Conservation (phyloP, 2,329 filamentous ascomycete species). For the Fusarium brachygibbosum region DNA sequence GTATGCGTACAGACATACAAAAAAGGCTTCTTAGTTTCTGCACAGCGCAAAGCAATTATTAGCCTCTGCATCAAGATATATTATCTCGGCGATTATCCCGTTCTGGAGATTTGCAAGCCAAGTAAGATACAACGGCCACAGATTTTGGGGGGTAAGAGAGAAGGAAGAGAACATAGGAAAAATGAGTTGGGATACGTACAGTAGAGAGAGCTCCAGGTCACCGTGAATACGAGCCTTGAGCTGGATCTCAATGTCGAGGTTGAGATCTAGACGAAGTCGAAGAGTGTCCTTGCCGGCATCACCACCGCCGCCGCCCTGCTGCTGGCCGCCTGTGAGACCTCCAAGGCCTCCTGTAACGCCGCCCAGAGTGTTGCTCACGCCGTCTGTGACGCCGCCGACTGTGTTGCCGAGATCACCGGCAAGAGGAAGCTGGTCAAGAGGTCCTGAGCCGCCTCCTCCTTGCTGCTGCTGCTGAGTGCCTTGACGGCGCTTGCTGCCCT, state of each 20-base stretch:
- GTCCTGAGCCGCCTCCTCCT: slow-evolving; percentile 32
- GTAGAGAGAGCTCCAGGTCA: slow-evolving; percentile 81
- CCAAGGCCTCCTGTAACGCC: slow-evolving; percentile 56
- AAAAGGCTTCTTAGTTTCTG: slow-evolving; percentile 35
- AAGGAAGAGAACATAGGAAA: not conserved
- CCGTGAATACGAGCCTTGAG: slow-evolving; percentile 89
- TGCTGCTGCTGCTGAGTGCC: slow-evolving; percentile 38
- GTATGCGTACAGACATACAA: not conserved
- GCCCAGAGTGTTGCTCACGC: slow-evolving; percentile 59
- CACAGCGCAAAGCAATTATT: slow-evolving; percentile 40
- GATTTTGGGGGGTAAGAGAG: not conserved
- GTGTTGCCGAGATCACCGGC: slow-evolving; percentile 54
- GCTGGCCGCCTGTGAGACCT: slow-evolving; percentile 56
- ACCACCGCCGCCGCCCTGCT: slow-evolving; percentile 50
- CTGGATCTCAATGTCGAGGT: slow-evolving; percentile 86
- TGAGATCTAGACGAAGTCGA: slow-evolving; percentile 80
- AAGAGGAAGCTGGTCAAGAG: slow-evolving; percentile 57
- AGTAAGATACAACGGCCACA: slow-evolving; percentile 47
- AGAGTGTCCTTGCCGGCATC: slow-evolving; percentile 70
- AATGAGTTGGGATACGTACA: slow-evolving; percentile 59
- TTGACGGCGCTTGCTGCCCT: slow-evolving; percentile 50
- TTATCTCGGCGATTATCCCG: slow-evolving; percentile 38
- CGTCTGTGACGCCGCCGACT: slow-evolving; percentile 58
- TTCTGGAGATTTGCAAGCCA: slow-evolving; percentile 47
- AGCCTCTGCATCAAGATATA: slow-evolving; percentile 44